Evolutionary conservation across 495 filamentous ascomycete genomes (phyloP).

Genomic region (Trichoderma gamsii): DNA sequence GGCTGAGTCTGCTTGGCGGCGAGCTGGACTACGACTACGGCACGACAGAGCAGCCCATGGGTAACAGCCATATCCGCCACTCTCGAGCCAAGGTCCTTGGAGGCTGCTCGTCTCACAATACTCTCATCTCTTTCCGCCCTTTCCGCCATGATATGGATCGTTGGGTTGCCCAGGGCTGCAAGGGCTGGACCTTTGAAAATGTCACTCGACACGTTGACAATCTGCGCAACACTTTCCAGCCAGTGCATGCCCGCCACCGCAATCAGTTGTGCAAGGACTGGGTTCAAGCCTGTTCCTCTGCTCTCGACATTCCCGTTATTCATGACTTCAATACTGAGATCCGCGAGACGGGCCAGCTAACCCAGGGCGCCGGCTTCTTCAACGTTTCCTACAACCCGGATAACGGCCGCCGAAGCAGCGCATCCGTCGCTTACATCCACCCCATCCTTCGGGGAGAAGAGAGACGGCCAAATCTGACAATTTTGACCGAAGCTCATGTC

Average conservation of each 20-base stretch:
- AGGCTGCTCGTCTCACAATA: conserved; percentile 83
- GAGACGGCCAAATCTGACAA: conserved; percentile 68
- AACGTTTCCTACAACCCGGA: conserved; percentile 78
- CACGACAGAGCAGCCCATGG: conserved; percentile 77
- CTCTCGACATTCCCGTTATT: conserved; percentile 69
- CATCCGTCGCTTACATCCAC: conserved; percentile 81
- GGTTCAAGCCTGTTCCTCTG: conserved; percentile 65
- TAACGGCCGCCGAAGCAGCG: conserved; percentile 68
- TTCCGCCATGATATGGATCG: conserved; percentile 71
- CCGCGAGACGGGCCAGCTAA: conserved; percentile 56
- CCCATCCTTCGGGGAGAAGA: conserved; percentile 73
- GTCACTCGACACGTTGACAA: conserved; percentile 70
- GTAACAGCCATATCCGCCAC: conserved; percentile 66
- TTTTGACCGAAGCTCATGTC: conserved; percentile 76
- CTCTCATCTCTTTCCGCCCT: conserved; percentile 76
- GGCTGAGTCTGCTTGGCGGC: conserved; percentile 70
- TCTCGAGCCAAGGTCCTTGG: conserved; percentile 80
- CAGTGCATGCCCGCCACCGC: conserved; percentile 66
- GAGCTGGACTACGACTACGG: conserved; percentile 82
- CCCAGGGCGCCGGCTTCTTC: conserved; percentile 76
- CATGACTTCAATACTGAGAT: conserved; percentile 78
- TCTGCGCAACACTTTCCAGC: conserved; percentile 72
- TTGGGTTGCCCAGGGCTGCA: conserved; percentile 64
- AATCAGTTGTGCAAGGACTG: conserved; percentile 83
- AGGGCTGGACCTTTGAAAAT: conserved; percentile 71